Evolutionary conservation across 768 basidiomycete species (phyloP).

Genomic region (Sistotremastrum suecicum): DNA sequence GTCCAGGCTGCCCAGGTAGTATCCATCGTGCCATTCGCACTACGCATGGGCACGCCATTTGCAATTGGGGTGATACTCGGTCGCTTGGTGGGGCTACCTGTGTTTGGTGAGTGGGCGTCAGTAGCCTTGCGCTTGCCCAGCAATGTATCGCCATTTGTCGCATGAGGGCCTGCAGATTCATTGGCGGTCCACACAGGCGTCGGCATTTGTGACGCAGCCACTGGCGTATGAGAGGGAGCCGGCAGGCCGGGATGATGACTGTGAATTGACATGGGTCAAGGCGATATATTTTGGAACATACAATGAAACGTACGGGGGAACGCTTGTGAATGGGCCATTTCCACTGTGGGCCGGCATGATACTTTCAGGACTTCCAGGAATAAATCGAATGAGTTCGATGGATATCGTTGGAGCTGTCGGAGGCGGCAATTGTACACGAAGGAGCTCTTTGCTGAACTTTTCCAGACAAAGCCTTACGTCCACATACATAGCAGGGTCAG

Average conservation of each 20-base stretch:
- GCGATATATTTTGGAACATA: neutral
- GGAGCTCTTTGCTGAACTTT: conserved; percentile 53
- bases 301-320: neutral
- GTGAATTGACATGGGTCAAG: neutral
- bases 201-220: neutral
- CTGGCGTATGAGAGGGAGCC: neutral
- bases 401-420: conserved; percentile 57
- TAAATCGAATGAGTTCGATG: conserved; percentile 49
- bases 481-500: conserved; percentile 46
- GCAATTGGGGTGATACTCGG: too few relatives aligned
- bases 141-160: neutral
- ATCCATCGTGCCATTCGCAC: too few relatives aligned
- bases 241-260: neutral
- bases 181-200: neutral
- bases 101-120: too few relatives aligned
- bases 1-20: too few relatives aligned
- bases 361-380: conserved; percentile 3
- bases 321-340: too few relatives aligned
- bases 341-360: neutral
- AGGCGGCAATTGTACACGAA: conserved; percentile 50
- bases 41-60: too few relatives aligned
- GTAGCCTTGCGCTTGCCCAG: too few relatives aligned
- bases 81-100: too few relatives aligned
- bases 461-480: conserved; percentile 64
- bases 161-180: neutral